A percentile compares a stretch with the other conserved stretches of the same genome.
These are phyloP conservation scores for Ophiostoma piceae DNA, from an alignment of 2,329 filamentous ascomycete genomes.

Conservation along the genomic window DNA sequence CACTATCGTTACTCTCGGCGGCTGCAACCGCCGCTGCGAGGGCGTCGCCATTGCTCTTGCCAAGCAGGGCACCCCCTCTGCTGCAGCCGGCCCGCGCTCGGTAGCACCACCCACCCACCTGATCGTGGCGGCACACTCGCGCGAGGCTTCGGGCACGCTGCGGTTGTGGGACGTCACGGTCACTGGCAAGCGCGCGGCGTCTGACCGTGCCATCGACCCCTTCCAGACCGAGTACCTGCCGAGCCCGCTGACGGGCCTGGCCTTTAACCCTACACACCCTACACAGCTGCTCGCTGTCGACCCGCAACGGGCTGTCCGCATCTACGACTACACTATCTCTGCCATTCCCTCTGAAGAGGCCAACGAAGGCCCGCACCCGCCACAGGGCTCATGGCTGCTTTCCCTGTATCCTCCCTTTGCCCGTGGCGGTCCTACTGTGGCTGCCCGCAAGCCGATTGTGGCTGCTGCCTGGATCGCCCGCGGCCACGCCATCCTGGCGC, in stretches of 20 bases:
- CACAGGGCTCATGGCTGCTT: constrained; percentile 59
- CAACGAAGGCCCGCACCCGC: constrained; percentile 47
- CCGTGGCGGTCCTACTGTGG: constrained; percentile 41
- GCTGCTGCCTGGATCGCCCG: constrained; percentile 58
- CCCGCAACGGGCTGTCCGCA: constrained; percentile 51
- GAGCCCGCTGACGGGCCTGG: constrained; percentile 49
- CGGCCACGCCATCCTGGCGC: constrained; percentile 53
- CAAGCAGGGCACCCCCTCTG: constrained; percentile 23
- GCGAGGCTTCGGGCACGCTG: constrained; percentile 54
- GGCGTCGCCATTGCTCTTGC: constrained; percentile 49
- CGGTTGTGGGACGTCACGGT: constrained; percentile 55
- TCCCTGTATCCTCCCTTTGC: constrained; percentile 56
- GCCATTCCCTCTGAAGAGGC: constrained; percentile 50
- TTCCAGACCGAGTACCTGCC: constrained; percentile 59
- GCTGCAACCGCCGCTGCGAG: constrained; percentile 49
- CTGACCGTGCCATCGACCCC: constrained; percentile 38
- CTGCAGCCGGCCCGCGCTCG: constrained; percentile 28
- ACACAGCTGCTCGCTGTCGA: constrained; percentile 56
- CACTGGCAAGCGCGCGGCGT: constrained; percentile 33
- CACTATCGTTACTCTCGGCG: constrained; percentile 48
- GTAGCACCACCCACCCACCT: constrained; percentile 37
- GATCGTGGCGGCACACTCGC: constrained; percentile 56
- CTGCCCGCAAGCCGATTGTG: constrained; percentile 52
- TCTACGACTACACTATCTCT: constrained; percentile 56
- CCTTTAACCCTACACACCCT: constrained; percentile 56